Percentiles rank a stretch among this genome's conserved stretches.
Evolutionary conservation across 2,329 filamentous ascomycete genomes (phyloP).

Genomic region (Paraconiothyrium sp.): DNA sequence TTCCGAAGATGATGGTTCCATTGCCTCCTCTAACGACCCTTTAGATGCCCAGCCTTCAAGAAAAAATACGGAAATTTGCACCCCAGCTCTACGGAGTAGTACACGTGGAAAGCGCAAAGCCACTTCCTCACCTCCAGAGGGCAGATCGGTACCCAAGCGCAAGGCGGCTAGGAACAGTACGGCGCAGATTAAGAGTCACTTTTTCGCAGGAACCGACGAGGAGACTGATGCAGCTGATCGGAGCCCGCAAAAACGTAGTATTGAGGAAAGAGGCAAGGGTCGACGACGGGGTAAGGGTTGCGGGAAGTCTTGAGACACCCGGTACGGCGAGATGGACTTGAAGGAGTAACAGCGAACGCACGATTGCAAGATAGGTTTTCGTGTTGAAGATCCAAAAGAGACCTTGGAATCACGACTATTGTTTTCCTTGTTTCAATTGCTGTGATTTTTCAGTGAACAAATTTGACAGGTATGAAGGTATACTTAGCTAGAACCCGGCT

Average conservation of each 20-base stretch:
- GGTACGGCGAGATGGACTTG: too few species aligned
- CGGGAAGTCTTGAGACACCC: too few species aligned
- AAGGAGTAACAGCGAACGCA: too few species aligned
- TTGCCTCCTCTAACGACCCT: neutral
- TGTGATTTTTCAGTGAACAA: too few species aligned
- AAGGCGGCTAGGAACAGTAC: conserved; percentile 39
- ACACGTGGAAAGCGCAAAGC: conserved; percentile 14
- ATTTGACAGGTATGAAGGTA: too few species aligned
- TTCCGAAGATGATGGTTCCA: conserved; percentile 21
- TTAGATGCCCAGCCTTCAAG: conserved; percentile 1
- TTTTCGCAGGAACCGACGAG: conserved; percentile 42
- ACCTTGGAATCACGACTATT: too few species aligned
- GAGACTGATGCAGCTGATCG: conserved; percentile 45
- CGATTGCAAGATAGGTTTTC: too few species aligned
- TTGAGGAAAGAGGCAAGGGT: conserved; percentile 13
- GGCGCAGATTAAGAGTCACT: conserved; percentile 45
- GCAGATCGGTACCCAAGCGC: conserved; percentile 35
- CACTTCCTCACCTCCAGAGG: conserved; percentile 17
- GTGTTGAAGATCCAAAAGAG: too few species aligned
- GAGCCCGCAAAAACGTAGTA: conserved; percentile 26
- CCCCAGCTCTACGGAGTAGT: neutral
- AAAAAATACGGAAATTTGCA: conserved; percentile 12
- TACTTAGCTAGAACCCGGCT: too few species aligned
- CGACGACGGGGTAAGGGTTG: conserved; percentile 16
- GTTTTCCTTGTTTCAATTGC: too few species aligned